phyloP scores from a whole-genome alignment of 179 eudicot species.

The Silene coronaria region DNA sequence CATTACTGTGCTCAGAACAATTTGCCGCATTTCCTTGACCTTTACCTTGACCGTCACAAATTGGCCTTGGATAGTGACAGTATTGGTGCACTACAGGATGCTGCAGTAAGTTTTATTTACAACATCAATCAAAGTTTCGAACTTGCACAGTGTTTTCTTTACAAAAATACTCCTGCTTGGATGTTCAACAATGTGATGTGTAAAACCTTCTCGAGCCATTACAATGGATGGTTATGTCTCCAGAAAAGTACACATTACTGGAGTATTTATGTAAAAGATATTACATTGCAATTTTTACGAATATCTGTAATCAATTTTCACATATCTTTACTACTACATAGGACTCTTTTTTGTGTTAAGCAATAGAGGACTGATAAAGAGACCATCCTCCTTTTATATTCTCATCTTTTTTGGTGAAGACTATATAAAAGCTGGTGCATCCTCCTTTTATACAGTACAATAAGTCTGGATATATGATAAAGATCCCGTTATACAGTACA shows the following conservation, averaged over 20 bases:
- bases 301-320: background rate
- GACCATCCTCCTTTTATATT: background rate
- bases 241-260: background rate
- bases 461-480: background rate
- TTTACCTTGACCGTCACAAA: conserved; percentile 84
- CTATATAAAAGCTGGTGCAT: too few relatives aligned
- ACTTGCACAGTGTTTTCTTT: background rate
- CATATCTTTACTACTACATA: background rate
- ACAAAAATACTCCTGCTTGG: background rate
- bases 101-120: conserved; percentile 54
- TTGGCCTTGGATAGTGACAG: conserved; percentile 59
- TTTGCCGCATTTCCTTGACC: conserved; percentile 79
- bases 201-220: background rate
- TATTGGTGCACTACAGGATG: conserved; percentile 49
- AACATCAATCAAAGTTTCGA: background rate
- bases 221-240: background rate
- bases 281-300: background rate
- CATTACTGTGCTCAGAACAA: conserved; percentile 57
- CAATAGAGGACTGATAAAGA: background rate
- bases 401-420: too few relatives aligned
- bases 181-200: background rate
- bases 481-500: background rate
- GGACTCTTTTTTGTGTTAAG: background rate
- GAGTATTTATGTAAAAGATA: background rate
- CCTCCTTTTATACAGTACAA: background rate